Evolutionary conservation across 192 early-diverging fungal genomes (phyloP).

Genomic region (Podila minutissima): DNA sequence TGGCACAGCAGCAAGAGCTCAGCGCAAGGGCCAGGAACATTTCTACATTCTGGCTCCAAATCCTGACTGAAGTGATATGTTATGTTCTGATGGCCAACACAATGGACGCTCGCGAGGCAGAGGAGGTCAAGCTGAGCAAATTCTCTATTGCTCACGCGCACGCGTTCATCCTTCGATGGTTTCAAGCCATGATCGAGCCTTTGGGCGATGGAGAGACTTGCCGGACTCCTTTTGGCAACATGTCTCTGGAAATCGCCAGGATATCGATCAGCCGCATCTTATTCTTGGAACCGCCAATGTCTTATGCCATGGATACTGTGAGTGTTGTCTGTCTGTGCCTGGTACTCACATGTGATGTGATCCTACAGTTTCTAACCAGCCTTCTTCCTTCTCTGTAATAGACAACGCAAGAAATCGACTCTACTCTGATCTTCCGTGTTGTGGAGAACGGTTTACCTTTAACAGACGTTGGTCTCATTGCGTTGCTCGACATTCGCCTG

Average conservation of each 20-base stretch:
- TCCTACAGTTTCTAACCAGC: background rate
- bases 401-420: conserved; percentile 44
- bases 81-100: conserved; percentile 42
- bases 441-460: conserved; percentile 38
- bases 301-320: conserved; percentile 40
- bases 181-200: conserved; percentile 27
- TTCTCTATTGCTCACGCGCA: conserved; percentile 37
- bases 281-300: conserved; percentile 33
- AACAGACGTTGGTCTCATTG: conserved; percentile 25
- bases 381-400: background rate
- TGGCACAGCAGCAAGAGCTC: conserved; percentile 34
- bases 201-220: conserved; percentile 23
- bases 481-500: conserved; percentile 23
- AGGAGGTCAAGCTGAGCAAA: conserved; percentile 39
- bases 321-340: background rate
- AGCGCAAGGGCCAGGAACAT: conserved; percentile 15
- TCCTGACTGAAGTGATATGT: conserved; percentile 41
- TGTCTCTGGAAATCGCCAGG: conserved; percentile 19
- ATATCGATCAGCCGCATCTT: conserved; percentile 24
- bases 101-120: conserved; percentile 32
- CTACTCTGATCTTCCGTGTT: conserved; percentile 22
- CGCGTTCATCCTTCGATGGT: conserved; percentile 30
- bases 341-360: background rate
- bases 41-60: conserved; percentile 27
- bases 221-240: conserved; percentile 33